phyloP scores from a whole-genome alignment of 495 filamentous ascomycete genomes.

The Cudoniella acicularis region DNA sequence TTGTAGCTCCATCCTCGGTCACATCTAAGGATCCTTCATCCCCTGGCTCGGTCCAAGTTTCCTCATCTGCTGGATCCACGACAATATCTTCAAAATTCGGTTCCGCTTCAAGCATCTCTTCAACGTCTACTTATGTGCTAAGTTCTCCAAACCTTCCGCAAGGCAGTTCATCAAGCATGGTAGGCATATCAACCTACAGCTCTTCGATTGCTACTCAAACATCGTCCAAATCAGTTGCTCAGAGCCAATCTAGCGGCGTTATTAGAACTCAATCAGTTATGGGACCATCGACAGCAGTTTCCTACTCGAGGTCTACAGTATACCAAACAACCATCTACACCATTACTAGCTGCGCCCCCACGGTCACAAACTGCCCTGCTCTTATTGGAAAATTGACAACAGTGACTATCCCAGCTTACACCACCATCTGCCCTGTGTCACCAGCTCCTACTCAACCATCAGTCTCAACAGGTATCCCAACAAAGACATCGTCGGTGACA shows the following conservation, averaged over 20 bases:
- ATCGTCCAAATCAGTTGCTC: no score
- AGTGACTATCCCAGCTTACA: background rate
- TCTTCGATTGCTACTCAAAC: no score
- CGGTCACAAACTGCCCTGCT: slow-evolving; percentile 54
- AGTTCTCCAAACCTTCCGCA: no score
- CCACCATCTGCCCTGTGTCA: no score
- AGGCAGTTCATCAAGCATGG: no score
- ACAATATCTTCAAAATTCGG: background rate
- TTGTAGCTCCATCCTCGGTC: no score
- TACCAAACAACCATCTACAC: slow-evolving; percentile 29
- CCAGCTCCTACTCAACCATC: background rate
- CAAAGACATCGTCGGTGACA: slow-evolving; percentile 32
- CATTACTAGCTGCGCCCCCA: slow-evolving; percentile 48
- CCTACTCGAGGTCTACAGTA: slow-evolving; percentile 5
- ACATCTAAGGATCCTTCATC: no score
- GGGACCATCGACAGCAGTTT: background rate
- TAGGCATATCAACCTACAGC: no score
- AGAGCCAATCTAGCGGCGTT: no score
- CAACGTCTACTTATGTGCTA: background rate
- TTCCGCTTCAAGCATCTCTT: background rate
- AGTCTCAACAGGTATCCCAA: background rate
- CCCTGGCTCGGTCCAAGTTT: background rate
- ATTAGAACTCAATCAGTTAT: no score
- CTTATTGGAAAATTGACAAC: slow-evolving; percentile 4
- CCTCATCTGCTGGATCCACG: background rate